These are phyloP conservation scores for Rehmannia glutinosa DNA, from an alignment of 257 asterid species.

Conservation along the genomic window DNA sequence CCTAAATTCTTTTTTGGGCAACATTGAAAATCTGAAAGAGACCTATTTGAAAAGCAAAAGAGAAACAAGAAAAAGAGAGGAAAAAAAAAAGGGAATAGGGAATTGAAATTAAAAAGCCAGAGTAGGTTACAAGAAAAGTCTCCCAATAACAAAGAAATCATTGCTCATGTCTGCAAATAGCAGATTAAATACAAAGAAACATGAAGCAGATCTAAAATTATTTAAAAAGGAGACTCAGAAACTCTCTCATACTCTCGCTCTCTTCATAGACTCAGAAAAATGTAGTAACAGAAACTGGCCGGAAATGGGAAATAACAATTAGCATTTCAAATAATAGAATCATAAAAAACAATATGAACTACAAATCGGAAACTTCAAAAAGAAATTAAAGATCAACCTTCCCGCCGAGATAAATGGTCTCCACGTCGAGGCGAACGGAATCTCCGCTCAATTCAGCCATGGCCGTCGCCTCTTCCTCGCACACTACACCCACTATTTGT, in stretches of 20 bases:
- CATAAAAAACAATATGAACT: not conserved
- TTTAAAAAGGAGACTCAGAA: not conserved
- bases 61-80: not conserved
- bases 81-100: not conserved
- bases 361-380: not conserved
- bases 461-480: slow-evolving; percentile 18
- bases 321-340: not conserved
- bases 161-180: not conserved
- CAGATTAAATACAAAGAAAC: not conserved
- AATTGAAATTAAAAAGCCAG: not conserved
- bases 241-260: too few relatives aligned
- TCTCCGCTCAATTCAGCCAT: slow-evolving; percentile 33
- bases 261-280: not conserved
- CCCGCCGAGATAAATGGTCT: slow-evolving; percentile 43
- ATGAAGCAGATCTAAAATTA: slow-evolving; percentile 2
- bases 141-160: not conserved
- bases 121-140: not conserved
- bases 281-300: not conserved
- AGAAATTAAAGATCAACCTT: slow-evolving; percentile 22
- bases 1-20: not conserved
- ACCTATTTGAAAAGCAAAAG: not conserved
- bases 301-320: not conserved
- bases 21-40: not conserved
- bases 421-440: slow-evolving; percentile 38
- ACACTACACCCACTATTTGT: not conserved